phyloP scores from a whole-genome alignment of 768 basidiomycete species.

The Rhizopogon roseolus region DNA sequence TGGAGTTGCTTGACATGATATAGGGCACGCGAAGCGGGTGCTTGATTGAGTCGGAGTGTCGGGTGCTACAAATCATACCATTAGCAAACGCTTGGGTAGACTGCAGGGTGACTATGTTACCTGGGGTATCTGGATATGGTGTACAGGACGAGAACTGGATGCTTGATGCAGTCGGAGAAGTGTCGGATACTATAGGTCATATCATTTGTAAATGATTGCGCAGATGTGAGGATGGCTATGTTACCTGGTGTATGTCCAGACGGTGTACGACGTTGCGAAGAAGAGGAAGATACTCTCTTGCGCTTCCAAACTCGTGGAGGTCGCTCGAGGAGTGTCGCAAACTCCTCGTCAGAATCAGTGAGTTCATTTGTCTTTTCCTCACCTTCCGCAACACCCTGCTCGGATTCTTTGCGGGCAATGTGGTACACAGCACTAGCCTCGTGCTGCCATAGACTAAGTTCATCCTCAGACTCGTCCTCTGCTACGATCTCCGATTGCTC shows the following conservation, averaged over 20 bases:
- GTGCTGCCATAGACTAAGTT: slow-evolving; percentile 36
- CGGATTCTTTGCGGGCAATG: slow-evolving; percentile 14
- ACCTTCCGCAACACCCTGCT: slow-evolving; percentile 9
- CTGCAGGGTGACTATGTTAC: not conserved
- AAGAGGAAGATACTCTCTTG: slow-evolving; percentile 11
- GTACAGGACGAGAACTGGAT: not conserved
- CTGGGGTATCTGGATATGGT: not conserved
- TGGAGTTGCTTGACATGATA: not conserved
- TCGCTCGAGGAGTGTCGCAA: slow-evolving; percentile 19
- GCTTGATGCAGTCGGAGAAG: slow-evolving; percentile 3
- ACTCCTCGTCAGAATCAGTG: slow-evolving; percentile 23
- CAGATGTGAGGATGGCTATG: not conserved
- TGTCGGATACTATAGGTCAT: no score
- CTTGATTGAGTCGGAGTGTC: not conserved
- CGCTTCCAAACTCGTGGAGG: slow-evolving; percentile 15
- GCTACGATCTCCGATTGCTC: not conserved
- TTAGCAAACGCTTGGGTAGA: not conserved
- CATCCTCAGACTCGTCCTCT: slow-evolving; percentile 42
- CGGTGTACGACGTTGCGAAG: not conserved
- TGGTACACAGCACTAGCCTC: slow-evolving; percentile 37
- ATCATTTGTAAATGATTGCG: no score
- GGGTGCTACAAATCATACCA: not conserved
- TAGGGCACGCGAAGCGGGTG: not conserved
- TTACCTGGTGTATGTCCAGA: not conserved
- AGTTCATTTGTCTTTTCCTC: slow-evolving; percentile 20